Percentiles rank a stretch among this genome's conserved stretches.
Evolutionary conservation across 306 rosid species (phyloP).

Genomic region (Amphicarpaea edgeworthii): DNA sequence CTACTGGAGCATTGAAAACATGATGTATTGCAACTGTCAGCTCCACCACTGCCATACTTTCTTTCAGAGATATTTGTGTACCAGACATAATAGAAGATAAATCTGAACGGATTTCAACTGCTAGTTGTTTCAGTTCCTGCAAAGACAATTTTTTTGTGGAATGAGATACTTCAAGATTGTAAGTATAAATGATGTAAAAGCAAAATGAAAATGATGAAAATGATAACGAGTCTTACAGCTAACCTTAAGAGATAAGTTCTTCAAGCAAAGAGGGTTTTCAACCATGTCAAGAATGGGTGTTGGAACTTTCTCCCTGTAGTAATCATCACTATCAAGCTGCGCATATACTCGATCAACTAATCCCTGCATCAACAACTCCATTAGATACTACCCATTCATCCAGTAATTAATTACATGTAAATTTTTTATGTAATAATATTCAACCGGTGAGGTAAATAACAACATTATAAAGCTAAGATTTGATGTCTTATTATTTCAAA

Average conservation of each 20-base stretch:
- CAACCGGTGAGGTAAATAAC: conserved; percentile 30
- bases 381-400: conserved; percentile 34
- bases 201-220: not conserved
- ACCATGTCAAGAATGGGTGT: conserved; percentile 88
- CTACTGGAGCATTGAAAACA: conserved; percentile 92
- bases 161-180: conserved; percentile 39
- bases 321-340: conserved; percentile 63
- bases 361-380: conserved; percentile 60
- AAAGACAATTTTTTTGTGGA: conserved; percentile 41
- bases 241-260: conserved; percentile 80
- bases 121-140: conserved; percentile 90
- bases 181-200: conserved; percentile 28
- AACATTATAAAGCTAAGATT: conserved; percentile 13
- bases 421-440: not conserved
- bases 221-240: conserved; percentile 34
- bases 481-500: conserved; percentile 5
- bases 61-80: conserved; percentile 52
- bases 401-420: conserved; percentile 24
- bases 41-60: conserved; percentile 81
- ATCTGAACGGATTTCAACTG: conserved; percentile 78
- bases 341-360: conserved; percentile 56
- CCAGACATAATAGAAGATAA: conserved; percentile 60
- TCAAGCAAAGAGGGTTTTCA: conserved; percentile 86
- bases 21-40: conserved; percentile 89
- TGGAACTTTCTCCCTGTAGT: conserved; percentile 67